Conservation (phyloP, 2,329 filamentous ascomycete species). For the Paramyrothecium roridum region DNA sequence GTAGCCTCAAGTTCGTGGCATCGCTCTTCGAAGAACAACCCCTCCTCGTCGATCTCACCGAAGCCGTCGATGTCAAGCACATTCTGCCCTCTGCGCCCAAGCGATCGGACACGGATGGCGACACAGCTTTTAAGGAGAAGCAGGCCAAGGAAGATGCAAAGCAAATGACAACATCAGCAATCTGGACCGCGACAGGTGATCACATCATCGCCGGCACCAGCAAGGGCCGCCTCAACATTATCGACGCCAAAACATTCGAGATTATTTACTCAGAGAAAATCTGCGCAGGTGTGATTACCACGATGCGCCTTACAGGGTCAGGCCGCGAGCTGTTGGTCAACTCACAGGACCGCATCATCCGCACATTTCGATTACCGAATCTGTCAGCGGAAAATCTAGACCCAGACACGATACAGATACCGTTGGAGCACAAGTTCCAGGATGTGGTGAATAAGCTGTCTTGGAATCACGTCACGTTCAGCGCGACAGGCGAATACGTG, state of each 20-base stretch:
- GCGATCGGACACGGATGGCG: conserved; percentile 66
- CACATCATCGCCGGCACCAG: conserved; percentile 92
- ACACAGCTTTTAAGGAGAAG: conserved; percentile 72
- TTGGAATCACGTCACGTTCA: conserved; percentile 98
- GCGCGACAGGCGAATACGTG: conserved; percentile 90
- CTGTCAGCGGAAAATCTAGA: conserved; percentile 67
- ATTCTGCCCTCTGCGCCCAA: conserved; percentile 79
- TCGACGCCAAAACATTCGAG: conserved; percentile 75
- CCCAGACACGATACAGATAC: conserved; percentile 80
- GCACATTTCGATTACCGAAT: conserved; percentile 87
- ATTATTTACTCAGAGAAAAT: conserved; percentile 89
- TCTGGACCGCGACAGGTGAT: conserved; percentile 81
- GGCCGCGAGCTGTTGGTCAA: conserved; percentile 89
- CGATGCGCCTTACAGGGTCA: conserved; percentile 75
- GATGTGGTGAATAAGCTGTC: conserved; percentile 92
- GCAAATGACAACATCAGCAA: conserved; percentile 87
- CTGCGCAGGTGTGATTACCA: conserved; percentile 82
- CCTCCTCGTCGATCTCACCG: conserved; percentile 77
- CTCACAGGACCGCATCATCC: conserved; percentile 89
- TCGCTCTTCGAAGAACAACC: conserved; percentile 94
- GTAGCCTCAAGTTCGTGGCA: conserved; percentile 80
- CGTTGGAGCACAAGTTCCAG: conserved; percentile 96
- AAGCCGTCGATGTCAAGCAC: conserved; percentile 68
- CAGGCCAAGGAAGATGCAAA: conserved; percentile 89
- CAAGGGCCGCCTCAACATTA: conserved; percentile 95